Conservation (phyloP, 2,329 filamentous ascomycete species). For the Pseudogymnoascus sp. region DNA sequence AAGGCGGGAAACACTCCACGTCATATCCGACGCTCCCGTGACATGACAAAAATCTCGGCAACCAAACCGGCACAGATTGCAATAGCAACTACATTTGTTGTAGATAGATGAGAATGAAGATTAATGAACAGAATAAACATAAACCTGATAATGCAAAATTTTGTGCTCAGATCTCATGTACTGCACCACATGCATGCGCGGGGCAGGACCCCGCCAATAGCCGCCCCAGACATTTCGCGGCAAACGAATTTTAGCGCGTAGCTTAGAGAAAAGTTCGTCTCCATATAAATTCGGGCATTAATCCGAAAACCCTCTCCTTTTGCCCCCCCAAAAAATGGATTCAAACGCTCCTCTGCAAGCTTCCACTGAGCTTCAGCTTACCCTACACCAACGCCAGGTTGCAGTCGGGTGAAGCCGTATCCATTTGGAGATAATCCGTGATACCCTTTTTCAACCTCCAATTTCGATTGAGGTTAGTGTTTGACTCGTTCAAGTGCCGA, state of each 20-base stretch:
- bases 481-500: neutral
- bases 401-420: slow-evolving; percentile 3
- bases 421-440: neutral
- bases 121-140: neutral
- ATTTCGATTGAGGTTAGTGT: slow-evolving; percentile 6
- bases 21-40: neutral
- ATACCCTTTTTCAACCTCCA: slow-evolving; percentile 5
- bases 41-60: slow-evolving; percentile 2
- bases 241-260: slow-evolving; percentile 6
- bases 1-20: neutral
- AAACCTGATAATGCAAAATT: neutral
- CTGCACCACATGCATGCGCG: neutral
- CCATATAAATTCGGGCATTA: slow-evolving; percentile 6
- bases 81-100: neutral
- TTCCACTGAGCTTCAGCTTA: slow-evolving; percentile 3
- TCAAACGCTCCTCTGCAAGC: slow-evolving; percentile 5
- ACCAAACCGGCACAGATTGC: neutral
- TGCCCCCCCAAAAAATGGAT: slow-evolving; percentile 1
- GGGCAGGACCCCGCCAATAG: slow-evolving; percentile 7
- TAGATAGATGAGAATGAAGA: neutral
- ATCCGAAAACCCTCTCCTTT: slow-evolving; percentile 6
- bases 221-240: slow-evolving; percentile 4
- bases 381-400: slow-evolving; percentile 3
- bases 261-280: slow-evolving; percentile 5
- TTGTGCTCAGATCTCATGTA: neutral